phyloP scores from a whole-genome alignment of 202 grass and related monocot species.

The Zoysia matrella region DNA sequence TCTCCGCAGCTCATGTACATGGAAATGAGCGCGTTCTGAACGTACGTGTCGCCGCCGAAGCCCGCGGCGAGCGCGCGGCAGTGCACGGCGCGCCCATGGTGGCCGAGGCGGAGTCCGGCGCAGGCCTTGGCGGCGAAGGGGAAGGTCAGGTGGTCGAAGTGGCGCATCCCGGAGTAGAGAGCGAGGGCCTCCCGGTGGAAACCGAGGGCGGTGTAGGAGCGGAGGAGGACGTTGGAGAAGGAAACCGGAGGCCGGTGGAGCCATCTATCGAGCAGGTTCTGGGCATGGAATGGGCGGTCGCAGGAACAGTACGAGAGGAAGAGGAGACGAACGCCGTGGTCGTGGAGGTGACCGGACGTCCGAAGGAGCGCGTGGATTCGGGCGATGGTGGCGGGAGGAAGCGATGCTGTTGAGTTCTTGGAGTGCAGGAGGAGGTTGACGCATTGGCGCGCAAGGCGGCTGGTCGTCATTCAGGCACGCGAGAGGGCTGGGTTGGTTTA shows the following conservation, averaged over 20 bases:
- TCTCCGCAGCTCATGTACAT: constrained; percentile 70
- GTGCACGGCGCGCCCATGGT: constrained; percentile 50
- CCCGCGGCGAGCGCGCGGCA: constrained; percentile 50
- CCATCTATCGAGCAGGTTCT: constrained; percentile 59
- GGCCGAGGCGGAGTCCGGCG: constrained; percentile 35
- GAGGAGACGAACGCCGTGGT: constrained; percentile 31
- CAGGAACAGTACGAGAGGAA: constrained; percentile 11
- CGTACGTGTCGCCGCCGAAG: constrained; percentile 55
- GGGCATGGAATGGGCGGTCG: constrained; percentile 40
- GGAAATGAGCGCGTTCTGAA: constrained; percentile 81
- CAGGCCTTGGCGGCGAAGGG: constrained; percentile 72
- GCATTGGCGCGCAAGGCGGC: constrained; percentile 46
- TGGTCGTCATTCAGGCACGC: constrained; percentile 29
- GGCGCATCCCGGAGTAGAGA: constrained; percentile 57
- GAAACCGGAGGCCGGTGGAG: constrained; percentile 29
- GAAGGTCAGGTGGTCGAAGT: constrained; percentile 73
- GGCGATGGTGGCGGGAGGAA: constrained; percentile 32
- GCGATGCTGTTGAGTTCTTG: constrained; percentile 38
- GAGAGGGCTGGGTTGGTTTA: too few relatives aligned
- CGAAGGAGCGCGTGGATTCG: constrained; percentile 58
- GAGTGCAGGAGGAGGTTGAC: constrained; percentile 45
- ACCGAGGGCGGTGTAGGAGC: constrained; percentile 49
- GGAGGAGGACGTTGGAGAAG: constrained; percentile 60
- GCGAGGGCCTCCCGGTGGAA: constrained; percentile 46
- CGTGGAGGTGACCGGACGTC: constrained; percentile 36